Percentiles rank a stretch among this genome's conserved stretches.
Conservation (phyloP, 2,329 filamentous ascomycete genomes). For the Curvularia verruculosa region DNA sequence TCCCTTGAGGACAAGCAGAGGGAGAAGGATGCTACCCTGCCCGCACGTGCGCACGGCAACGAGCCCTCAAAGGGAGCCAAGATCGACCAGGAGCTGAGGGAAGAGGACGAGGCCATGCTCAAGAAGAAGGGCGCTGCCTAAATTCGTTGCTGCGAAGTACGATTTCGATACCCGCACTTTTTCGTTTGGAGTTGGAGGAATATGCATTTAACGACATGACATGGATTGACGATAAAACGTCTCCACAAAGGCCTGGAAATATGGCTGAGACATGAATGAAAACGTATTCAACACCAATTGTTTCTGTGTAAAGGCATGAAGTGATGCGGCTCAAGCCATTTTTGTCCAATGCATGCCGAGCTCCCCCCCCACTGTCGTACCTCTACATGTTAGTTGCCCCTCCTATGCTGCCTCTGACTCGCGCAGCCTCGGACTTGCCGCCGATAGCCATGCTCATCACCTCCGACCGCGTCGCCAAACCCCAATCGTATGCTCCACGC, state of each 20-base stretch:
- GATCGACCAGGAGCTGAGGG: slow-evolving; percentile 71
- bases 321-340: slow-evolving; percentile 6
- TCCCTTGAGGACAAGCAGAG: slow-evolving; percentile 45
- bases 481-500: slow-evolving; percentile 7
- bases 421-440: slow-evolving; percentile 20
- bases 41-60: slow-evolving; percentile 71
- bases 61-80: slow-evolving; percentile 74
- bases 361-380: slow-evolving; percentile 8
- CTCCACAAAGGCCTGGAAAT: slow-evolving; percentile 11
- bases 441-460: slow-evolving; percentile 11
- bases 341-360: slow-evolving; percentile 15
- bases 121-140: slow-evolving; percentile 62
- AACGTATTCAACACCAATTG: slow-evolving; percentile 1
- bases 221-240: slow-evolving; percentile 16
- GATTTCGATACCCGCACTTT: slow-evolving; percentile 19
- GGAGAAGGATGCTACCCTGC: slow-evolving; percentile 66
- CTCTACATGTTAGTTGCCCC: slow-evolving; percentile 5
- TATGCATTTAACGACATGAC: slow-evolving; percentile 12
- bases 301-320: neutral
- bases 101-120: slow-evolving; percentile 70
- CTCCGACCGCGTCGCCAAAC: slow-evolving; percentile 3
- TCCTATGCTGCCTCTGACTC: slow-evolving; percentile 23
- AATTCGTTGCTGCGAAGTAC: slow-evolving; percentile 10
- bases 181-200: slow-evolving; percentile 15
- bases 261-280: slow-evolving; percentile 17